phyloP scores from a whole-genome alignment of 2,329 filamentous ascomycete species.

The Aureobasidium zeae region DNA sequence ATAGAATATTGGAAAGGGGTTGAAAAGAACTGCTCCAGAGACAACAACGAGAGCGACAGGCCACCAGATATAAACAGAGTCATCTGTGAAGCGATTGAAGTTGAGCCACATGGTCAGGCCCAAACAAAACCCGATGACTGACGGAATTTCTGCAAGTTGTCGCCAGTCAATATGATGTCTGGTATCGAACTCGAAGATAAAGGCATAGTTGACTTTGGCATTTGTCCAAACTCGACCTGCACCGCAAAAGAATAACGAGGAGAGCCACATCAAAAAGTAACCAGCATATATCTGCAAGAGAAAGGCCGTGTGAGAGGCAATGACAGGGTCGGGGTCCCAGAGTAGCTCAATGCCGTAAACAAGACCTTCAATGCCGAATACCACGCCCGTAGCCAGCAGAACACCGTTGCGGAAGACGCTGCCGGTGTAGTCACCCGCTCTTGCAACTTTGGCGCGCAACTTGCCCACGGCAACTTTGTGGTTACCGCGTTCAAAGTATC shows the following conservation, averaged over 20 bases:
- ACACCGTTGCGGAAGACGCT: conserved; percentile 51
- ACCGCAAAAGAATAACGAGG: conserved; percentile 76
- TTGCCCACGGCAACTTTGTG: conserved; percentile 86
- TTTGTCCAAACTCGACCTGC: conserved; percentile 74
- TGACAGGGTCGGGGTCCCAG: conserved; percentile 20
- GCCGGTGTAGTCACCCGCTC: conserved; percentile 50
- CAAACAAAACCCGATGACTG: conserved; percentile 66
- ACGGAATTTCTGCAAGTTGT: conserved; percentile 74
- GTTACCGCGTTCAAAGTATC: conserved; percentile 90
- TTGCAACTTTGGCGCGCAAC: conserved; percentile 60
- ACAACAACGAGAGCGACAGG: conserved; percentile 70
- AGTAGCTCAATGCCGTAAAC: conserved; percentile 31
- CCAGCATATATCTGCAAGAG: conserved; percentile 81
- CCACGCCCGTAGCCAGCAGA: conserved; percentile 33
- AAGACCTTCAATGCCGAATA: conserved; percentile 37
- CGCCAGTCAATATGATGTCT: conserved; percentile 83
- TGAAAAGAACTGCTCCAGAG: conserved; percentile 58
- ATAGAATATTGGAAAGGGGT: conserved; percentile 62
- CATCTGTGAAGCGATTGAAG: conserved; percentile 59
- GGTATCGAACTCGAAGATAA: conserved; percentile 83
- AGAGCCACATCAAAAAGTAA: conserved; percentile 73
- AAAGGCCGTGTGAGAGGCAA: conserved; percentile 34
- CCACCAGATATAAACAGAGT: conserved; percentile 71
- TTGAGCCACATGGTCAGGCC: conserved; percentile 85
- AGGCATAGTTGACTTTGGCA: conserved; percentile 88